Evolutionary conservation across 1,284 basidiomycete genomes (phyloP).

Genomic region (Sparassis latifolia): DNA sequence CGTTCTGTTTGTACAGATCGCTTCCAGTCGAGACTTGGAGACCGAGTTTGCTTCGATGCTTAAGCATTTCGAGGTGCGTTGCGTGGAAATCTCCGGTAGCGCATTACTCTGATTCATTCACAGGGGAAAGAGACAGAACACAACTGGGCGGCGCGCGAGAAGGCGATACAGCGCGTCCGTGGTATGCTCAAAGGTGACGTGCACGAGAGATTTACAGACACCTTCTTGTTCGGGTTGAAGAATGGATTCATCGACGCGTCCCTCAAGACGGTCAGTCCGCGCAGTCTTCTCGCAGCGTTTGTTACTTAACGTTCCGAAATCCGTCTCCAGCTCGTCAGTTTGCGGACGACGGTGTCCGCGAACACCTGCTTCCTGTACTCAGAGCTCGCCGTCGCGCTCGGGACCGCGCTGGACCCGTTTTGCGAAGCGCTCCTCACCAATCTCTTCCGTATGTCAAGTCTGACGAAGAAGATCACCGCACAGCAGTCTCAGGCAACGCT

Average conservation of each 20-base stretch:
- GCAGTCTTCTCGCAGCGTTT: too few relatives aligned
- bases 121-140: conserved; percentile 97
- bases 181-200: conserved; percentile 90
- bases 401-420: conserved; percentile 68
- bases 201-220: conserved; percentile 64
- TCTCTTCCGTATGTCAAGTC: conserved; percentile 82
- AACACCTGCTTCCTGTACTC: conserved; percentile 76
- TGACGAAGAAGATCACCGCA: conserved; percentile 94
- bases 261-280: conserved; percentile 82
- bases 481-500: conserved; percentile 79
- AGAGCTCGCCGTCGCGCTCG: conserved; percentile 71
- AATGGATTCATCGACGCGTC: conserved; percentile 77
- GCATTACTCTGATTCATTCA: conserved; percentile 6
- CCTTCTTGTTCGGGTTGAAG: conserved; percentile 73
- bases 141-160: conserved; percentile 89
- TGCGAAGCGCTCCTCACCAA: conserved; percentile 72
- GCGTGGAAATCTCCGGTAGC: conserved; percentile 7
- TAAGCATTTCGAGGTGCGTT: conserved; percentile 70
- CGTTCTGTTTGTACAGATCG: conserved; percentile 60
- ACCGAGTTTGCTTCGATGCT: conserved; percentile 77
- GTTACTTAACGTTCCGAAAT: conserved; percentile 3
- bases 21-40: conserved; percentile 81
- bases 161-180: conserved; percentile 72
- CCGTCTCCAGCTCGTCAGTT: conserved; percentile 62
- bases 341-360: conserved; percentile 87